Percentiles rank a stretch among this genome's conserved stretches.
Evolutionary conservation across 495 filamentous ascomycete genomes (phyloP).

Genomic region (Hypomontagnella submonticulosa): DNA sequence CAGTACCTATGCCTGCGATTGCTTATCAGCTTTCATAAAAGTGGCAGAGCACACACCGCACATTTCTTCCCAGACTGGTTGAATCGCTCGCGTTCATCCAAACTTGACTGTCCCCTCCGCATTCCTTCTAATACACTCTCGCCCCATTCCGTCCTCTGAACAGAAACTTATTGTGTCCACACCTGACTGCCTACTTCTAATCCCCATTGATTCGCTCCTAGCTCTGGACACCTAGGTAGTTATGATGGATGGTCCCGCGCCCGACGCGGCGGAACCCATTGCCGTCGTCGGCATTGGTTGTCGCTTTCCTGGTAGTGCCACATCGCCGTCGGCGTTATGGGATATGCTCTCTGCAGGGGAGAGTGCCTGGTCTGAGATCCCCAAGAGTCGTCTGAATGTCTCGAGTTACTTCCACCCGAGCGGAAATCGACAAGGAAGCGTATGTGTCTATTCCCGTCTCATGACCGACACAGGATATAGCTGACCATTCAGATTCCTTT

Average conservation of each 20-base stretch:
- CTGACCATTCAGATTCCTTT: slow-evolving; percentile 50
- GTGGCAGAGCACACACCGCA: too few species aligned
- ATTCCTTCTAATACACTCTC: too few species aligned
- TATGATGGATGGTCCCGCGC: slow-evolving; percentile 6
- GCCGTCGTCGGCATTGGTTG: slow-evolving; percentile 66
- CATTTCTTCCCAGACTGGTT: too few species aligned
- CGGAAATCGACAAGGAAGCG: slow-evolving; percentile 42
- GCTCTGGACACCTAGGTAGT: not conserved
- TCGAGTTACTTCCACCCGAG: slow-evolving; percentile 76
- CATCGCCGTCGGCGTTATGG: slow-evolving; percentile 63
- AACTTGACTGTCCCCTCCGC: too few species aligned
- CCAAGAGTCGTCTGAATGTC: slow-evolving; percentile 70
- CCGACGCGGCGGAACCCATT: slow-evolving; percentile 51
- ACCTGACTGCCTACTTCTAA: not conserved
- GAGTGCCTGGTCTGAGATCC: slow-evolving; percentile 64
- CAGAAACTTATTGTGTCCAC: too few species aligned
- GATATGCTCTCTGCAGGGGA: slow-evolving; percentile 66
- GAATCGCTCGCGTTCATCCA: too few species aligned
- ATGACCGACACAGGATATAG: not conserved
- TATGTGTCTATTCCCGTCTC: not conserved
- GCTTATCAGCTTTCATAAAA: too few species aligned
- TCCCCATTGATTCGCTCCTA: not conserved
- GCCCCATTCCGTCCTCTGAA: too few species aligned
- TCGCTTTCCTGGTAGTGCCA: slow-evolving; percentile 61
- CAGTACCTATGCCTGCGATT: too few species aligned